These are phyloP conservation scores for Leonotis leonurus DNA, from an alignment of 257 asterid genomes.

Conservation along the genomic window DNA sequence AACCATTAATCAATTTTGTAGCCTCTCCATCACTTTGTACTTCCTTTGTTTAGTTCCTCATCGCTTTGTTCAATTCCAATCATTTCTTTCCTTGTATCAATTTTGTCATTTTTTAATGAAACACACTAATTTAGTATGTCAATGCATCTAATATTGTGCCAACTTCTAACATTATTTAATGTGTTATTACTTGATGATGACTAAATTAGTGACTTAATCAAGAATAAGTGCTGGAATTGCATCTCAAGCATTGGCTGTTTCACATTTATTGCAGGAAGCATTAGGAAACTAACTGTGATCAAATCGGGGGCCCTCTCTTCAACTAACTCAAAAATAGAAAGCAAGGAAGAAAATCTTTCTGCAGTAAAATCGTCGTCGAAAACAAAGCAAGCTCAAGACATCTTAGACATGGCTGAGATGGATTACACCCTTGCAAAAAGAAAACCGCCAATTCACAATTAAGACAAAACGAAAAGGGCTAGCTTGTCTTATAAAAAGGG, in stretches of 20 bases:
- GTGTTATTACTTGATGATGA: no score
- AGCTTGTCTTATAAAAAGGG: slow-evolving; percentile 6
- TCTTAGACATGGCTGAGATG: slow-evolving; percentile 59
- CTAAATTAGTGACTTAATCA: background rate
- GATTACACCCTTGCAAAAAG: slow-evolving; percentile 64
- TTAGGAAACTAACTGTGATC: slow-evolving; percentile 48
- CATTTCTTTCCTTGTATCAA: slow-evolving; percentile 15
- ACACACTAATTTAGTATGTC: no score
- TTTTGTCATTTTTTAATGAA: no score
- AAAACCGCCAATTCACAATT: slow-evolving; percentile 70
- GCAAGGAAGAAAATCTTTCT: slow-evolving; percentile 28
- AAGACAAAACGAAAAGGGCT: background rate
- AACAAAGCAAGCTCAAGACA: slow-evolving; percentile 7
- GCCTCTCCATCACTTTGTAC: background rate
- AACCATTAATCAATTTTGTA: slow-evolving; percentile 24
- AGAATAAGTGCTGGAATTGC: background rate
- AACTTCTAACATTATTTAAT: no score
- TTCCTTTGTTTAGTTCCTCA: background rate
- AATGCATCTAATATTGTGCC: no score
- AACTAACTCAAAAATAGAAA: slow-evolving; percentile 12
- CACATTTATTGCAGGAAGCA: slow-evolving; percentile 53
- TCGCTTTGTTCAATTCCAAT: background rate
- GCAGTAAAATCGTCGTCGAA: slow-evolving; percentile 25
- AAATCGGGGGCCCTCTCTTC: slow-evolving; percentile 15
- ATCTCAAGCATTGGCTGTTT: slow-evolving; percentile 1